Percentiles rank a stretch among this genome's conserved stretches.
phyloP scores from a whole-genome alignment of 495 filamentous ascomycete species.

The Tuber borchii region DNA sequence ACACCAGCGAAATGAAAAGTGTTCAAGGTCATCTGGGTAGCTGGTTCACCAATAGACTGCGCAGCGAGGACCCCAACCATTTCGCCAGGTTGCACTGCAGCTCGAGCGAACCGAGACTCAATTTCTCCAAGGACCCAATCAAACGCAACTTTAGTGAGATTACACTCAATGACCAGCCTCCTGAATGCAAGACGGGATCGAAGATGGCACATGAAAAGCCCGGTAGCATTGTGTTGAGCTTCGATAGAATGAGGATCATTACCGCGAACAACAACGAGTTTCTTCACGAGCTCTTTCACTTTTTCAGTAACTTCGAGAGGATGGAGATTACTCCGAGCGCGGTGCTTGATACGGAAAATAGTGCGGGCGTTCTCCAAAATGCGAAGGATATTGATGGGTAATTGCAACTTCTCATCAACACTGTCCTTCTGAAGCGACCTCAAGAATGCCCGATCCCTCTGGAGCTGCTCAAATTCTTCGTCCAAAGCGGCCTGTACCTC shows the following conservation, averaged over 20 bases:
- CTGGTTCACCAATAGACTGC: conserved; percentile 96
- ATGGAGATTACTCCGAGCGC: conserved; percentile 76
- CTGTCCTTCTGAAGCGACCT: conserved; percentile 49
- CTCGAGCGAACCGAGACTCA: conserved; percentile 72
- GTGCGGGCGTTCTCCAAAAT: conserved; percentile 84
- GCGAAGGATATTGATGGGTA: conserved; percentile 84
- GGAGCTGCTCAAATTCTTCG: conserved; percentile 75
- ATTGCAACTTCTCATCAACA: conserved; percentile 73
- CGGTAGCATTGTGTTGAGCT: conserved; percentile 78
- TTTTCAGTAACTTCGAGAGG: conserved; percentile 82
- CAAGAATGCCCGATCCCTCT: conserved; percentile 66
- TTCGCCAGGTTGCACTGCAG: conserved; percentile 81
- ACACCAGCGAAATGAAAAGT: conserved; percentile 99
- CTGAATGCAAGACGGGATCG: conserved; percentile 89
- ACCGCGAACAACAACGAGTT: conserved; percentile 76
- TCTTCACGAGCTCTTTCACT: conserved; percentile 67
- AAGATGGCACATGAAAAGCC: conserved; percentile 84
- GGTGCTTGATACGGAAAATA: conserved; percentile 82
- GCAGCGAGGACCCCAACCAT: conserved; percentile 98
- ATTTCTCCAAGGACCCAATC: conserved; percentile 87
- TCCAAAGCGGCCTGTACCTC: conserved; percentile 79
- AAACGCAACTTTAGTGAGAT: conserved; percentile 84
- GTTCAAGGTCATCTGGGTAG: conserved; percentile 98
- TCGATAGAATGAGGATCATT: conserved; percentile 72
- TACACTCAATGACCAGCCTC: conserved; percentile 72